Evolutionary conservation across 1,284 basidiomycete genomes (phyloP), one percentile per base, ranked within the genome.

Genomic region (Trametes pubescens): DNA sequence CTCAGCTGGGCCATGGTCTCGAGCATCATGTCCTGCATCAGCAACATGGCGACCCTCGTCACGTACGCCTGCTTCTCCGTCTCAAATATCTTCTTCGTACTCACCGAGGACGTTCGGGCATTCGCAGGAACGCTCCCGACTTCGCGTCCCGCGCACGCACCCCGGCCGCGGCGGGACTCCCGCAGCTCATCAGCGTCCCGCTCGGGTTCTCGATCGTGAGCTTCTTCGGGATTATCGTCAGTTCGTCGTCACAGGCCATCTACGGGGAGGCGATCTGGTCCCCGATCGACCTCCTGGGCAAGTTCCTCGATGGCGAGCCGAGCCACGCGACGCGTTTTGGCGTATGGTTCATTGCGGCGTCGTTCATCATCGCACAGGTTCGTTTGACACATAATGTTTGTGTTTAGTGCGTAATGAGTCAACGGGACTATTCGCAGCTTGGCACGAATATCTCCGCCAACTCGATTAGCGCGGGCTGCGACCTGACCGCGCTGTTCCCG

Each of bases 391-490:
- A 35, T 24, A 7, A 2, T 32, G 4, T 2, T 0, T 26, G 9
- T 7, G 0, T 32, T 13, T 10, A 44, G 11, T 8, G 6, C 0
- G 32, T n/a, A 18, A 26, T 57, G 13, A 56, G 21, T 8, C 2
- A 26, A 4, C 26, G 24, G 10, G 8, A 32, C 29, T 32, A 11
- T 0, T n/a, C n/a, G 7, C 26, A 66, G 67, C 61, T 65, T 43
- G 89, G 88, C 32, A 91, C 89, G 48, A 94, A 93, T 75, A 91
- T 94, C 71, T 90, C 91, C 13, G 93, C 94, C 56, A 96, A 96
- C 79, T 91, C 90, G 4, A 87, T 95, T 68, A 90, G 88, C 40
- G 93, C 93, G 5, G 93, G 94, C 7, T 93, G 92, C 72, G 94
- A 96, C 77, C 78, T 95, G 68, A 94, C 93, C 0, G 88, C 93